phyloP scores from a whole-genome alignment of 1,139 yeast species.

The Scheffersomyces lignicola region DNA sequence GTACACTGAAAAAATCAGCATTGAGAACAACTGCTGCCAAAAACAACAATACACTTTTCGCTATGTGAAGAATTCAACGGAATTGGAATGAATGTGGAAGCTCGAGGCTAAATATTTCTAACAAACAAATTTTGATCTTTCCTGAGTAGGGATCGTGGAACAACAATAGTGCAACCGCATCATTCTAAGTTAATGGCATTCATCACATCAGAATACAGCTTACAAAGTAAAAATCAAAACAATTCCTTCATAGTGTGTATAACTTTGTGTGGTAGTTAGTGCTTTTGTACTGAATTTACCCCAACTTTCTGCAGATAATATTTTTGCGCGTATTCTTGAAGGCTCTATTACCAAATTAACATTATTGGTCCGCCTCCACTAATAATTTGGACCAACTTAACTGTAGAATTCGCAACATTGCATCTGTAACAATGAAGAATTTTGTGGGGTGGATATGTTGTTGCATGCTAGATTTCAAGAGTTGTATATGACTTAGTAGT shows the following conservation, averaged over 20 bases:
- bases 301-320: too few relatives aligned
- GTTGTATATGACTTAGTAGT: too few relatives aligned
- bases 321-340: too few relatives aligned
- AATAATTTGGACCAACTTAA: not conserved
- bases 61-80: not conserved
- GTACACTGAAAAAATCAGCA: too few relatives aligned
- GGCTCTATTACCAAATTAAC: too few relatives aligned
- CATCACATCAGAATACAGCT: not conserved
- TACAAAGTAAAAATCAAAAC: not conserved
- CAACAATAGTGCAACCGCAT: too few relatives aligned
- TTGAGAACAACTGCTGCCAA: too few relatives aligned
- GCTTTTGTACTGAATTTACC: not conserved
- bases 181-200: too few relatives aligned
- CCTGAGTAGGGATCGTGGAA: not conserved
- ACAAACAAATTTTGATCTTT: not conserved
- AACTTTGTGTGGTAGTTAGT: not conserved
- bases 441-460: constrained; percentile 4
- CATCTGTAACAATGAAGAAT: constrained; percentile 4
- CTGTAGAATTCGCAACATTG: constrained; percentile 1
- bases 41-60: too few relatives aligned
- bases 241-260: not conserved
- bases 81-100: not conserved
- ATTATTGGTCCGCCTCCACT: constrained; percentile 1
- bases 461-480: too few relatives aligned
- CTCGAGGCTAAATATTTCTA: constrained; percentile 3